phyloP scores from a whole-genome alignment of 2,329 filamentous ascomycete species.

The Peltaster fructicola region DNA sequence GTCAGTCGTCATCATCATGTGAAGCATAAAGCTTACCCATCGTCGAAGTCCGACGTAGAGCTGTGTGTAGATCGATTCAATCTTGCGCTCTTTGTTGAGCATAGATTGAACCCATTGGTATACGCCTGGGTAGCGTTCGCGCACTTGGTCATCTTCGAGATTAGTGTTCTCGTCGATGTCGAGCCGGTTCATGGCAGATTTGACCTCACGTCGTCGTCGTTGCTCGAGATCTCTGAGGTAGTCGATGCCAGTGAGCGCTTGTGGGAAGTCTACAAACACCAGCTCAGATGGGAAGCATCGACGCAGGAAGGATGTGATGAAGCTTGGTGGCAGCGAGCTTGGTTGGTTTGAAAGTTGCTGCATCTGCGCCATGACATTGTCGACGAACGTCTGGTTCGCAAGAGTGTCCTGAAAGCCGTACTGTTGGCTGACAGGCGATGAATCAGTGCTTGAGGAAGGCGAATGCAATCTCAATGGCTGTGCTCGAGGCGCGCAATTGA shows the following conservation, averaged over 20 bases:
- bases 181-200: slow-evolving; percentile 35
- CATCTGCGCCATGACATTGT: slow-evolving; percentile 37
- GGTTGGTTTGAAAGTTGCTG: slow-evolving; percentile 40
- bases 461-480: slow-evolving; percentile 17
- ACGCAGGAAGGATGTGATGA: slow-evolving; percentile 44
- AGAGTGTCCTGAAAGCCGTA: slow-evolving; percentile 12
- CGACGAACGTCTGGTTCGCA: slow-evolving; percentile 29
- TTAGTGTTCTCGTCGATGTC: slow-evolving; percentile 33
- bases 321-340: slow-evolving; percentile 42
- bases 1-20: slow-evolving; percentile 1
- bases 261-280: slow-evolving; percentile 44
- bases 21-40: slow-evolving; percentile 32
- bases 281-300: slow-evolving; percentile 40
- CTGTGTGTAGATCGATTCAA: slow-evolving; percentile 41
- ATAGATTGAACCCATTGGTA: slow-evolving; percentile 33
- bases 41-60: slow-evolving; percentile 44
- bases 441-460: slow-evolving; percentile 18
- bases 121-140: slow-evolving; percentile 35
- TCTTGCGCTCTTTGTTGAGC: slow-evolving; percentile 29
- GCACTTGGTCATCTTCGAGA: slow-evolving; percentile 29
- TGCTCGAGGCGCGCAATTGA: slow-evolving; percentile 42
- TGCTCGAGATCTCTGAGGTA: slow-evolving; percentile 47
- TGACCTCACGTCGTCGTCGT: slow-evolving; percentile 40
- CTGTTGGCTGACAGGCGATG: slow-evolving; percentile 20
- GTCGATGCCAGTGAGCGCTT: slow-evolving; percentile 47